These are phyloP conservation scores for Batkoa obscura DNA, from an alignment of 371 early-diverging fungal species.

Conservation along the genomic window DNA sequence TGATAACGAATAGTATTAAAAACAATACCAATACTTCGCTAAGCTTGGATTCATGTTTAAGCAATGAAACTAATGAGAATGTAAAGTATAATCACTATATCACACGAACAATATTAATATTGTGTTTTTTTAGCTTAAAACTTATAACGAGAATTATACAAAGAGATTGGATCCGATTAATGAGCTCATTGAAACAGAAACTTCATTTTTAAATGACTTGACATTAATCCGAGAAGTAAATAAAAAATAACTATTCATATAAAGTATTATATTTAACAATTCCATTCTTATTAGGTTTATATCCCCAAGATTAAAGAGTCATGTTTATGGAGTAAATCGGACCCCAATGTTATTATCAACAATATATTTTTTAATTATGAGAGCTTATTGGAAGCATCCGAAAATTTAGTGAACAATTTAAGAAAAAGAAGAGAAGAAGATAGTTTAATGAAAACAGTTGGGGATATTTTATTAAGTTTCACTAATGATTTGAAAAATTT, in stretches of 20 bases:
- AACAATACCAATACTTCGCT: background rate
- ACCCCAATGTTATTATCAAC: background rate
- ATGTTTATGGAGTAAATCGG: background rate
- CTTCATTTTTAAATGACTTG: background rate
- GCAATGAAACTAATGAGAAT: background rate
- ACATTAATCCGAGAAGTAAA: background rate
- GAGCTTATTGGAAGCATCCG: background rate
- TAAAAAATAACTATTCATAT: background rate
- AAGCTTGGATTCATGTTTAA: background rate
- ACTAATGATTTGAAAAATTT: background rate
- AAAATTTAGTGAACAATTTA: background rate
- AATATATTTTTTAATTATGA: constrained; percentile 1
- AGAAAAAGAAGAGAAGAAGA: background rate
- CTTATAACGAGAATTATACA: background rate
- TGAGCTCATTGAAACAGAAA: background rate
- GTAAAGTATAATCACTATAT: background rate
- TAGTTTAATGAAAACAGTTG: background rate
- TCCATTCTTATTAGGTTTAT: background rate
- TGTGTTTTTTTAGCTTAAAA: background rate
- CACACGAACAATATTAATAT: background rate
- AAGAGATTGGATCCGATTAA: background rate
- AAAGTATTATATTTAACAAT: background rate
- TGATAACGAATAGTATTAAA: background rate
- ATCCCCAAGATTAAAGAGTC: background rate
- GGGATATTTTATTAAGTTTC: background rate